Percentiles rank a stretch among this genome's conserved stretches.
These are phyloP conservation scores for Zygosaccharomyces bailii DNA, from an alignment of 805 yeast species.

Conservation along the genomic window DNA sequence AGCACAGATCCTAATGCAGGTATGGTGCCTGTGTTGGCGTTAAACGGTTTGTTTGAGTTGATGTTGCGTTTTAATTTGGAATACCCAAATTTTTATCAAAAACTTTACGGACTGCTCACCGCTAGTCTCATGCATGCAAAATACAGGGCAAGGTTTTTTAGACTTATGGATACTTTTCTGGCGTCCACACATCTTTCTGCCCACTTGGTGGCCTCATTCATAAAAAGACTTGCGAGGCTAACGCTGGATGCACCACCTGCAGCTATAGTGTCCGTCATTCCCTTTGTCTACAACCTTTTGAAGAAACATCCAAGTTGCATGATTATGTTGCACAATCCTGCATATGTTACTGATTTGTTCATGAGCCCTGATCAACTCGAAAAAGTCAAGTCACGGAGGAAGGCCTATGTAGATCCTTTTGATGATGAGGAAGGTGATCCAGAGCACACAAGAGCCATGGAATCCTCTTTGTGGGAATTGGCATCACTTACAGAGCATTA, in stretches of 20 bases:
- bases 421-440: conserved; percentile 67
- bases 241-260: conserved; percentile 79
- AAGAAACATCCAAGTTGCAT: conserved; percentile 94
- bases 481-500: conserved; percentile 77
- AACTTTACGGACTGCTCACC: conserved; percentile 76
- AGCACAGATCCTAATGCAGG: conserved; percentile 35
- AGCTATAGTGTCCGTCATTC: conserved; percentile 80
- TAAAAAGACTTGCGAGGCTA: conserved; percentile 74
- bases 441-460: conserved; percentile 69
- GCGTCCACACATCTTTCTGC: conserved; percentile 86
- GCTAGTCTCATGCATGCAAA: conserved; percentile 71
- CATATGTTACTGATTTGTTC: conserved; percentile 29
- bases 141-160: conserved; percentile 81
- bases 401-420: conserved; percentile 59
- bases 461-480: conserved; percentile 89
- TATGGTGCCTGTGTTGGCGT: conserved; percentile 68
- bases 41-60: conserved; percentile 82
- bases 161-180: conserved; percentile 80
- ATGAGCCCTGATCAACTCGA: conserved; percentile 30
- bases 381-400: conserved; percentile 18
- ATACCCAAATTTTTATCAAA: conserved; percentile 83
- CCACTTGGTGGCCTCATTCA: conserved; percentile 79
- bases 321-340: conserved; percentile 67
- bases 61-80: conserved; percentile 82
- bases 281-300: conserved; percentile 85